Percentiles rank a stretch among this genome's conserved stretches.
Evolutionary conservation across 495 filamentous ascomycete genomes (phyloP).

Genomic region (Lepidopterella palustris): DNA sequence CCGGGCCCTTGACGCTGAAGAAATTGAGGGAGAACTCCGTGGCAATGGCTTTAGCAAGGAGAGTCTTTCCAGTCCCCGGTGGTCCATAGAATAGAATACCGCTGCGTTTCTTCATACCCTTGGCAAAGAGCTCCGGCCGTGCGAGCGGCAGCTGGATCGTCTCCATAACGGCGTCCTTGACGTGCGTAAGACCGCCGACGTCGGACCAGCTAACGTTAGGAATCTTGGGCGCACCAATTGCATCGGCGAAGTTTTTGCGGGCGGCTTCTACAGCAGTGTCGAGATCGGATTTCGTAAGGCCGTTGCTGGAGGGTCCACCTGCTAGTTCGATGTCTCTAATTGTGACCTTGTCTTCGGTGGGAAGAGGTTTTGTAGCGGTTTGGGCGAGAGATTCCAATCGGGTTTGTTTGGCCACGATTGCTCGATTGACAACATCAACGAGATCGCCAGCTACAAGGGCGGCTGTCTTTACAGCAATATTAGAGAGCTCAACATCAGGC

Average conservation of each 20-base stretch:
- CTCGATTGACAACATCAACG: slow-evolving; percentile 88
- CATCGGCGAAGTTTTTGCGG: slow-evolving; percentile 93
- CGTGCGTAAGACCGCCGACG: slow-evolving; percentile 86
- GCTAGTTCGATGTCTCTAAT: slow-evolving; percentile 78
- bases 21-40: slow-evolving; percentile 99
- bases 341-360: slow-evolving; percentile 41
- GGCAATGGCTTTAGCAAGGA: slow-evolving; percentile 95
- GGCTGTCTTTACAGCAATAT: slow-evolving; percentile 88
- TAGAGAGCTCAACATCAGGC: slow-evolving; percentile 70
- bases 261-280: slow-evolving; percentile 87
- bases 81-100: slow-evolving; percentile 98
- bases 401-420: slow-evolving; percentile 62
- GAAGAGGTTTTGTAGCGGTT: slow-evolving; percentile 21
- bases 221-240: slow-evolving; percentile 96
- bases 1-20: slow-evolving; percentile 96
- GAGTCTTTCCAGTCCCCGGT: slow-evolving; percentile 92
- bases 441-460: slow-evolving; percentile 92
- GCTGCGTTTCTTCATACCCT: slow-evolving; percentile 97
- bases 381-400: slow-evolving; percentile 65
- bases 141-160: slow-evolving; percentile 93
- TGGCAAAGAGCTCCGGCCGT: slow-evolving; percentile 89
- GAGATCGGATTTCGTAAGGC: slow-evolving; percentile 81
- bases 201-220: slow-evolving; percentile 96
- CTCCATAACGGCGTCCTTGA: slow-evolving; percentile 93
- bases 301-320: slow-evolving; percentile 73